A percentile compares a stretch with the other conserved stretches of the same genome.
Evolutionary conservation across 2,329 filamentous ascomycete species (phyloP).

Genomic region (Sarocladiaceae sp.): DNA sequence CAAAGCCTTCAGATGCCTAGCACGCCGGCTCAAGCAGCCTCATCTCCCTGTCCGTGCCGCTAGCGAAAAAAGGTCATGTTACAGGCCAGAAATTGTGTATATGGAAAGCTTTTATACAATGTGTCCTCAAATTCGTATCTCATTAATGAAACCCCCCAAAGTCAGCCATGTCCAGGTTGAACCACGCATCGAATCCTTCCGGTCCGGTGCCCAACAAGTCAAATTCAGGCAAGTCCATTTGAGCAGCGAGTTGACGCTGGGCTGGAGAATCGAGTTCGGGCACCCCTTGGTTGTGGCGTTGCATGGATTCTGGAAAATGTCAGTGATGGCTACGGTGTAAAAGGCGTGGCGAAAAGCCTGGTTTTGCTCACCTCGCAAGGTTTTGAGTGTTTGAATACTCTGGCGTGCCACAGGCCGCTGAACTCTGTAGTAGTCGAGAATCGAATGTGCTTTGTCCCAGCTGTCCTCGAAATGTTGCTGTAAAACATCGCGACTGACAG

Average conservation of each 20-base stretch:
- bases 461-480: not conserved
- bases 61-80: no score
- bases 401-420: constrained; percentile 5
- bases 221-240: constrained; percentile 4
- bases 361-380: not conserved
- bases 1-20: no score
- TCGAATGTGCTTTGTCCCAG: not conserved
- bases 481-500: not conserved
- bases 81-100: no score
- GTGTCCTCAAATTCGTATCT: no score
- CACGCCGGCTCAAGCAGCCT: no score
- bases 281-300: not conserved
- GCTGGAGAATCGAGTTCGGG: not conserved
- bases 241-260: not conserved
- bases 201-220: not conserved
- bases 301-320: not conserved
- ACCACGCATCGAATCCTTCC: not conserved
- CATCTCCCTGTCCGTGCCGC: no score
- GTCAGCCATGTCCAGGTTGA: constrained; percentile 6
- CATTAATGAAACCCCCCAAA: constrained; percentile 1
- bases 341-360: not conserved
- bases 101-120: no score
- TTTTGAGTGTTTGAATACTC: constrained; percentile 1
- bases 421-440: not conserved
- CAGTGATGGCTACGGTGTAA: not conserved